Percentiles rank a stretch among this genome's conserved stretches.
Evolutionary conservation across 2,329 filamentous ascomycete species (phyloP).

Genomic region (Exophiala bonariae): DNA sequence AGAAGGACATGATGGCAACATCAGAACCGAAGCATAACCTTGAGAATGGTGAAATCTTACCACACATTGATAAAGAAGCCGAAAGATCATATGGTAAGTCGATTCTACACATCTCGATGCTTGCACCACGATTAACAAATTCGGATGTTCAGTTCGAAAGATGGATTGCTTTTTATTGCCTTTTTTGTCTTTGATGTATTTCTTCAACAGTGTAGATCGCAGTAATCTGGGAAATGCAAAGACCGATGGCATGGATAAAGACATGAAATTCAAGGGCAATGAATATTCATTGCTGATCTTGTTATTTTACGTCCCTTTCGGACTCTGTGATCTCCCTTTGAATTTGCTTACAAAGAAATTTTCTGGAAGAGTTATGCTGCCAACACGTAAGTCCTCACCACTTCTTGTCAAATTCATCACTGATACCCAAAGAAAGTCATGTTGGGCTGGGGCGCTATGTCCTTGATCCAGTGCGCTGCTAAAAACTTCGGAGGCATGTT

Average conservation of each 20-base stretch:
- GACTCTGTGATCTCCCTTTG: conserved; percentile 50
- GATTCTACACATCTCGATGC: not conserved
- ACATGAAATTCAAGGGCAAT: conserved; percentile 44
- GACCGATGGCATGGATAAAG: conserved; percentile 49
- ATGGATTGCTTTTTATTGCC: conserved; percentile 46
- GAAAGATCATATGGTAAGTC: conserved; percentile 36
- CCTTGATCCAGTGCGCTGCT: conserved; percentile 50
- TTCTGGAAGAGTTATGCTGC: conserved; percentile 45
- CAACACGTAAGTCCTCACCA: conserved; percentile 27
- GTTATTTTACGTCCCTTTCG: conserved; percentile 54
- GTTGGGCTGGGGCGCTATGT: conserved; percentile 51
- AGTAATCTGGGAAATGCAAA: conserved; percentile 52
- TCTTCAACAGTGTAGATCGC: conserved; percentile 37
- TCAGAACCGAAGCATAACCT: conserved; percentile 27
- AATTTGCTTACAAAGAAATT: conserved; percentile 51
- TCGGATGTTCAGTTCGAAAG: conserved; percentile 31
- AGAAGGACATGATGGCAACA: conserved; percentile 35
- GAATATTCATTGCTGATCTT: conserved; percentile 48
- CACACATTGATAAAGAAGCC: conserved; percentile 33
- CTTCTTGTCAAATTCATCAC: conserved; percentile 16
- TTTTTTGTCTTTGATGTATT: conserved; percentile 44
- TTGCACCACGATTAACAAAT: not conserved
- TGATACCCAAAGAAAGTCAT: conserved; percentile 34
- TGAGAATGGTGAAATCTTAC: conserved; percentile 4
- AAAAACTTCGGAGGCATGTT: conserved; percentile 51